A percentile compares a stretch with the other conserved stretches of the same genome.
Evolutionary conservation across 192 early-diverging fungal genomes (phyloP).

Genomic region (Linnemannia exigua): DNA sequence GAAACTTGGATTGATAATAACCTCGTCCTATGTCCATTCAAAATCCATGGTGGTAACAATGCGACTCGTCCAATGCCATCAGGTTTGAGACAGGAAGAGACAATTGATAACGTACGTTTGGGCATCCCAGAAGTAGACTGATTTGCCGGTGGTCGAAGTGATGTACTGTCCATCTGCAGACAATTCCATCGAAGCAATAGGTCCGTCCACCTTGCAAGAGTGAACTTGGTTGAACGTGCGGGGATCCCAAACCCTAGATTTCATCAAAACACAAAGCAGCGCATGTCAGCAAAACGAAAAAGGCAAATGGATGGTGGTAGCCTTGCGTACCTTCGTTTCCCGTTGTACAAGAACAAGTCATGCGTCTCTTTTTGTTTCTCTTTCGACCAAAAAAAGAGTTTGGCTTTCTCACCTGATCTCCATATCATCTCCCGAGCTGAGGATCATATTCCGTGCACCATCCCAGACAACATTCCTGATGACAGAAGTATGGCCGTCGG

Average conservation of each 20-base stretch:
- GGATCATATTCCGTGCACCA: conserved; percentile 63
- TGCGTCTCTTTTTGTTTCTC: not conserved
- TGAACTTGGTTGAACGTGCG: conserved; percentile 74
- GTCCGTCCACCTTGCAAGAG: conserved; percentile 71
- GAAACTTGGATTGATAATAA: too few relatives aligned
- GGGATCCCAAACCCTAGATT: conserved; percentile 78
- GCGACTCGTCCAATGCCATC: not conserved
- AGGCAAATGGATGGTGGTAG: too few relatives aligned
- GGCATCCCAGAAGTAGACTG: conserved; percentile 80
- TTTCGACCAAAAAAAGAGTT: not conserved
- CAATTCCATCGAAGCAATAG: conserved; percentile 81
- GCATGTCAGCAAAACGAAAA: not conserved
- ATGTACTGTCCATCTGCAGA: conserved; percentile 83
- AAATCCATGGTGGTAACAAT: not conserved
- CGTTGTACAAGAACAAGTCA: not conserved
- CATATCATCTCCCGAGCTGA: conserved; percentile 75
- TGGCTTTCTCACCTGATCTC: conserved; percentile 58
- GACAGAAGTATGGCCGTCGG: conserved; percentile 67
- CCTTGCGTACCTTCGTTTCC: not conserved
- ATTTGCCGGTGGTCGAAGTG: conserved; percentile 83
- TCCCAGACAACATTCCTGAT: conserved; percentile 79
- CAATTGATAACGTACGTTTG: conserved; percentile 63
- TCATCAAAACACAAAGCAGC: not conserved
- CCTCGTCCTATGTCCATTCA: not conserved
- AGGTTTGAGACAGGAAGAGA: not conserved